Conservation (phyloP, 805 yeast genomes). For the Starmerella tilneyi region DNA sequence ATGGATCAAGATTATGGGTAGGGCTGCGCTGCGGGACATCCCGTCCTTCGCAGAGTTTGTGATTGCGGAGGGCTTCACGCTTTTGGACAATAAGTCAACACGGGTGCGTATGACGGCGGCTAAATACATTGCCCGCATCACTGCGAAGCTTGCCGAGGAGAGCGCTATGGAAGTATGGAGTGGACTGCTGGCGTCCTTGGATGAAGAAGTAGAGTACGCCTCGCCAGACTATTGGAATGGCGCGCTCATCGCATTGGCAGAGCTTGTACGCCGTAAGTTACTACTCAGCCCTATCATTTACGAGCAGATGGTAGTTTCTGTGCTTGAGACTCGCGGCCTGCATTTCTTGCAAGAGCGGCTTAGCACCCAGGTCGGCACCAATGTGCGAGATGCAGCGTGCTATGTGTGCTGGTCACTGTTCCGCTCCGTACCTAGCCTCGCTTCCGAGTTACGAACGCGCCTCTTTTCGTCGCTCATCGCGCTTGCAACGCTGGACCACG, state of each 20-base stretch:
- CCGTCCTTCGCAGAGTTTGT: constrained; percentile 34
- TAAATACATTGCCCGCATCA: constrained; percentile 49
- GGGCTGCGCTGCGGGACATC: constrained; percentile 31
- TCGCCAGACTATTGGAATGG: constrained; percentile 42
- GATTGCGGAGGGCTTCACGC: constrained; percentile 41
- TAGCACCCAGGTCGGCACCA: constrained; percentile 48
- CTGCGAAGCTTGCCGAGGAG: constrained; percentile 28
- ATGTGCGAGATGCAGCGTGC: constrained; percentile 75
- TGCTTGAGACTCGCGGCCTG: constrained; percentile 38
- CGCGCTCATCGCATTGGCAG: constrained; percentile 47
- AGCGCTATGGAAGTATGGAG: constrained; percentile 30
- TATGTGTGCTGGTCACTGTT: constrained; percentile 73
- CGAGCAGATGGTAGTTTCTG: constrained; percentile 14
- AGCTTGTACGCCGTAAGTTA: constrained; percentile 30
- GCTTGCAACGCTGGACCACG: constrained; percentile 59
- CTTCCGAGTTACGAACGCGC: constrained; percentile 17
- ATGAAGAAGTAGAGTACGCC: constrained; percentile 14
- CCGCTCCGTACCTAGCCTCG: constrained; percentile 32
- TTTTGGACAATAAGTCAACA: constrained; percentile 43
- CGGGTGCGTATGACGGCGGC: constrained; percentile 55
- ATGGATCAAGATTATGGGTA: constrained; percentile 33
- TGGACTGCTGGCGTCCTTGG: constrained; percentile 26
- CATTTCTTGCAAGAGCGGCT: constrained; percentile 49
- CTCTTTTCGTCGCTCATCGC: constrained; percentile 37
- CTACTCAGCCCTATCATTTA: constrained; percentile 12